Evolutionary conservation across 208 protist genomes (phyloP).

Genomic region (Acanthamoeba rhysodes): DNA sequence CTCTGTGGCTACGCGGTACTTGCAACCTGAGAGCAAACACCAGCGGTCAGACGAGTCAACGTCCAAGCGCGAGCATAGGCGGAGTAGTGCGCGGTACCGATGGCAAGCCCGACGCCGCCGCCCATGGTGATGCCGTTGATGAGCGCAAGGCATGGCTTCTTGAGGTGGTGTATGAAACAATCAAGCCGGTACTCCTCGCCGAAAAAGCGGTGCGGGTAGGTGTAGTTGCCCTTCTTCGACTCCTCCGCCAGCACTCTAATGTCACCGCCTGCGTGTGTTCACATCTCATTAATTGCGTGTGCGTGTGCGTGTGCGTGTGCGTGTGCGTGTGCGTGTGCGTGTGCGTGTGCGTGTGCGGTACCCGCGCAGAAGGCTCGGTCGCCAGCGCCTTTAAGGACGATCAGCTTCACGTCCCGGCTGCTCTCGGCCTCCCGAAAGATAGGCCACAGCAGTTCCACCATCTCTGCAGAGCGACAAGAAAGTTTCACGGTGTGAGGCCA

Average conservation of each 20-base stretch:
- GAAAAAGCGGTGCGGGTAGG: conserved; percentile 84
- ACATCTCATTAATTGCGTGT: no score
- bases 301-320: no score
- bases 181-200: conserved; percentile 89
- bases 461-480: conserved; percentile 50
- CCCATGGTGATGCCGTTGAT: conserved; percentile 83
- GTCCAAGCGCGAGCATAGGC: not conserved
- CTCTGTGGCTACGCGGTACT: conserved; percentile 88
- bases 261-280: conserved; percentile 31
- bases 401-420: not conserved
- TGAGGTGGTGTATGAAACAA: conserved; percentile 68
- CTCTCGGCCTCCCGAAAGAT: conserved; percentile 13
- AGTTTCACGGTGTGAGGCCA: no score
- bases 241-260: conserved; percentile 27
- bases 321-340: no score
- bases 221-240: not conserved
- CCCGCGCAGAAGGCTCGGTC: conserved; percentile 90
- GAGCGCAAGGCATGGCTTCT: conserved; percentile 78
- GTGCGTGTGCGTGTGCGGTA: not conserved
- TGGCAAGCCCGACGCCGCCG: conserved; percentile 89
- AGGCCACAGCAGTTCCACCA: conserved; percentile 80
- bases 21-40: not conserved
- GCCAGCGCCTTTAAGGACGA: conserved; percentile 83
- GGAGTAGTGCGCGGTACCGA: conserved; percentile 80
- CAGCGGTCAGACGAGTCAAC: not conserved